phyloP scores from a whole-genome alignment of 2,329 filamentous ascomycete species.

The Knoxdaviesia proteae region DNA sequence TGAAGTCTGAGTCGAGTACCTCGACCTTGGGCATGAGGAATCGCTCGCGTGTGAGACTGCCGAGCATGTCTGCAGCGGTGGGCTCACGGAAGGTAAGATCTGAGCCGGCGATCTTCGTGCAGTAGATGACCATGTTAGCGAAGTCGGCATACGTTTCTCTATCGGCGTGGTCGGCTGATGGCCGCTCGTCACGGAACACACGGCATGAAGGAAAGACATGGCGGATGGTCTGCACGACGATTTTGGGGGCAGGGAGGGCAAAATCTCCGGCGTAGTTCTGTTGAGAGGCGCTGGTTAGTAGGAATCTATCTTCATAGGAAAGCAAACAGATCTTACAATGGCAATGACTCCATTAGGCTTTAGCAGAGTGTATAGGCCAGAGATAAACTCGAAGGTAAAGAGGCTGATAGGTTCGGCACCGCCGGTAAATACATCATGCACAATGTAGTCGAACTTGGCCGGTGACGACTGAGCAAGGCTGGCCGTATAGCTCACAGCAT shows the following conservation, averaged over 20 bases:
- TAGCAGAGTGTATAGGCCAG: constrained; percentile 48
- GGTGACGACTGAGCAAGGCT: constrained; percentile 19
- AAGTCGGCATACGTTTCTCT: constrained; percentile 43
- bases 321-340: constrained; percentile 39
- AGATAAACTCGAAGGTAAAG: constrained; percentile 72
- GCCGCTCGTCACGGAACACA: constrained; percentile 62
- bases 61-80: constrained; percentile 43
- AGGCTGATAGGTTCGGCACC: constrained; percentile 76
- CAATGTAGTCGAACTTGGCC: constrained; percentile 64
- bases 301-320: neutral
- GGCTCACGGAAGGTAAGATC: constrained; percentile 42
- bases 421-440: constrained; percentile 95
- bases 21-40: constrained; percentile 58
- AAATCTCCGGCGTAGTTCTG: constrained; percentile 93
- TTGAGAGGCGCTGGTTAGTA: constrained; percentile 6
- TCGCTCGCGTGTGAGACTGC: constrained; percentile 45
- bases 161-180: constrained; percentile 24
- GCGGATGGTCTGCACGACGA: constrained; percentile 66
- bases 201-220: constrained; percentile 75
- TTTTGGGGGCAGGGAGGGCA: constrained; percentile 49
- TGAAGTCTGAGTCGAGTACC: constrained; percentile 30
- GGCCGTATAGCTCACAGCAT: constrained; percentile 54
- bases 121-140: constrained; percentile 93
- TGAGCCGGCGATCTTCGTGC: constrained; percentile 33
- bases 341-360: constrained; percentile 66